Evolutionary conservation across 1,284 basidiomycete species (phyloP).

Genomic region (Ustilago cynodontis): DNA sequence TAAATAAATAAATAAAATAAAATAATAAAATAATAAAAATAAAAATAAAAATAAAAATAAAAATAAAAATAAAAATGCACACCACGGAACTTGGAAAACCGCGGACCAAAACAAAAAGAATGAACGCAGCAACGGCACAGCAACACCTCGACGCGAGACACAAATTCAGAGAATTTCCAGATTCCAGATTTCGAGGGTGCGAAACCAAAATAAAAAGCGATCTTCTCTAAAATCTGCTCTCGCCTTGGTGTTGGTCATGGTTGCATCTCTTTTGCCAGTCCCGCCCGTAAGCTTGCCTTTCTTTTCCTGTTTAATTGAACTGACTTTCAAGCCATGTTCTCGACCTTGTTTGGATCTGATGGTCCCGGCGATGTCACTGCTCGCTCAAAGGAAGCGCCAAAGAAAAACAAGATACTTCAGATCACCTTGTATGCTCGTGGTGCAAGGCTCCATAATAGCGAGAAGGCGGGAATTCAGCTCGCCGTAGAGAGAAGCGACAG

Average conservation of each 20-base stretch:
- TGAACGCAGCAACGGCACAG: no score
- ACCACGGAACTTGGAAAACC: background rate
- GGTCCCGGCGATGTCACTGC: no score
- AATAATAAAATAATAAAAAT: no score
- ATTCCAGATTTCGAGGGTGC: constrained; percentile 4
- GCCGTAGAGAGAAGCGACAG: no score
- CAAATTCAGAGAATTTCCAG: constrained; percentile 1
- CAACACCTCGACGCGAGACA: background rate
- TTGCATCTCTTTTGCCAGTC: background rate
- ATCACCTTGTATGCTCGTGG: no score
- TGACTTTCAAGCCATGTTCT: background rate
- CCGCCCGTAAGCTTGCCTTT: background rate
- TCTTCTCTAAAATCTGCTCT: background rate
- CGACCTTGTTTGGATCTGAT: background rate
- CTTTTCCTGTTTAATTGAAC: background rate
- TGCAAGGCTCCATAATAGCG: no score
- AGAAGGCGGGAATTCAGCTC: no score
- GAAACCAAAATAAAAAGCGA: background rate
- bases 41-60: no score
- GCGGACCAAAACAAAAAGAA: background rate
- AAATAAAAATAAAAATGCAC: background rate
- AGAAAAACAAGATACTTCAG: no score
- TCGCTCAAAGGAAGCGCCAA: no score
- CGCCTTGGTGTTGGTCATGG: background rate
- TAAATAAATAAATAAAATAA: no score